Percentiles rank a stretch among this genome's conserved stretches.
Evolutionary conservation across 371 early-diverging fungal genomes (phyloP).

Genomic region (Mucor ambiguus): DNA sequence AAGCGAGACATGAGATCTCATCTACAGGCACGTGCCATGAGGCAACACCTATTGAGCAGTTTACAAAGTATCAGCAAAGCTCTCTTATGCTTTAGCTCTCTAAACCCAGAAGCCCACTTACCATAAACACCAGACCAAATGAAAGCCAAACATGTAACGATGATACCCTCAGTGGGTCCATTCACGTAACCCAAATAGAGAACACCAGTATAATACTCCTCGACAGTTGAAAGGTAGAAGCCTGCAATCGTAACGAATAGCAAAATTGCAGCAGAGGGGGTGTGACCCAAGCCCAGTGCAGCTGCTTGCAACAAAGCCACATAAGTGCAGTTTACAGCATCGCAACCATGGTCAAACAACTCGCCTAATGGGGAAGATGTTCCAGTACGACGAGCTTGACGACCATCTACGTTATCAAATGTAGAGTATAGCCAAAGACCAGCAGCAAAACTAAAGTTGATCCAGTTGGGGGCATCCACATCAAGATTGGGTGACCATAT

Average conservation of each 20-base stretch:
- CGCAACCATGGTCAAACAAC: slow-evolving; percentile 94
- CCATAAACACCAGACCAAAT: slow-evolving; percentile 70
- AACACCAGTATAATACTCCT: slow-evolving; percentile 95
- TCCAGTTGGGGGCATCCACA: slow-evolving; percentile 77
- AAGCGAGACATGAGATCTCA: slow-evolving; percentile 26
- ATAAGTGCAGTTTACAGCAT: slow-evolving; percentile 90
- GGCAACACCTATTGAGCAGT: slow-evolving; percentile 29
- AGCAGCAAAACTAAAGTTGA: slow-evolving; percentile 85
- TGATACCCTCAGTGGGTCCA: slow-evolving; percentile 96
- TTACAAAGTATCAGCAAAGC: background rate
- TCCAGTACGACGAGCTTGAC: slow-evolving; percentile 96
- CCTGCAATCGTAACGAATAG: slow-evolving; percentile 72
- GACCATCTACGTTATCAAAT: slow-evolving; percentile 98
- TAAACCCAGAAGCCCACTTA: slow-evolving; percentile 17
- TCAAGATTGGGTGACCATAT: slow-evolving; percentile 76
- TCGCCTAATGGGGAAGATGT: slow-evolving; percentile 95
- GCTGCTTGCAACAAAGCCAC: slow-evolving; percentile 86
- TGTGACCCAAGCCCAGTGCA: slow-evolving; percentile 81
- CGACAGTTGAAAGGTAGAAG: slow-evolving; percentile 94
- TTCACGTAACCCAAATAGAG: slow-evolving; percentile 93
- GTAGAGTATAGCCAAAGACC: slow-evolving; percentile 95
- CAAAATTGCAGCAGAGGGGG: slow-evolving; percentile 67
- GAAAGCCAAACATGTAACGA: slow-evolving; percentile 73
- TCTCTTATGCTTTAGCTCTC: background rate
- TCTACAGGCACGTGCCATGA: slow-evolving; percentile 43